Evolutionary conservation across 2,329 filamentous ascomycete species (phyloP).

Genomic region (Fusarium robinianum): DNA sequence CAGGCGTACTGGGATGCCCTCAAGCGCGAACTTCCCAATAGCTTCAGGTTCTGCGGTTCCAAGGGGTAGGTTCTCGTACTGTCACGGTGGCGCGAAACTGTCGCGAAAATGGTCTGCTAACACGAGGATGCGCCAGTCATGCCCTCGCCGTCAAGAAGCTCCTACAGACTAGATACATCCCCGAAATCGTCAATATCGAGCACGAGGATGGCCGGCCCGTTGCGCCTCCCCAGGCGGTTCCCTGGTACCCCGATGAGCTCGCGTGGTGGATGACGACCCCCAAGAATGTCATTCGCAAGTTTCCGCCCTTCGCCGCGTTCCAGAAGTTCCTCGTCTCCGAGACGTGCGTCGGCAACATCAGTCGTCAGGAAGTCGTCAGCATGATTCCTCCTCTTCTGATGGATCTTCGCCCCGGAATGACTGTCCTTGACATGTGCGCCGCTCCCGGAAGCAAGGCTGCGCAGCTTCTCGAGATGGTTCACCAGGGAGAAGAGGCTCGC

Average conservation of each 20-base stretch:
- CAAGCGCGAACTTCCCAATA: constrained; percentile 87
- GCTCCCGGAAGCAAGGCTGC: constrained; percentile 97
- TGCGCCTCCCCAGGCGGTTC: constrained; percentile 77
- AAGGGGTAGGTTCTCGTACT: constrained; percentile 68
- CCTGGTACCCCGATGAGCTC: constrained; percentile 93
- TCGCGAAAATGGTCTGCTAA: constrained; percentile 21
- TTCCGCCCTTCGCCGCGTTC: constrained; percentile 91
- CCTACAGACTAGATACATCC: constrained; percentile 86
- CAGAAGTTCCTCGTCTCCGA: constrained; percentile 98
- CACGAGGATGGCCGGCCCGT: constrained; percentile 81
- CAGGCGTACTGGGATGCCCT: constrained; percentile 83
- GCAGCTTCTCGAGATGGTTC: constrained; percentile 92
- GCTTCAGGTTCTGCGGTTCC: constrained; percentile 95
- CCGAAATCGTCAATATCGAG: constrained; percentile 83
- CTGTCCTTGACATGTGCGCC: constrained; percentile 92
- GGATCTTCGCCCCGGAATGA: constrained; percentile 89
- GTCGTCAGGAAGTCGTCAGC: constrained; percentile 94
- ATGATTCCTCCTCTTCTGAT: constrained; percentile 98
- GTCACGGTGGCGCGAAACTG: constrained; percentile 5
- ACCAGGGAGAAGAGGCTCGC: constrained; percentile 86
- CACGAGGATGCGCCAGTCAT: constrained; percentile 59
- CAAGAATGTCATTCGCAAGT: constrained; percentile 93
- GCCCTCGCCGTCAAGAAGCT: constrained; percentile 90
- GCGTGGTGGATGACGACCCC: constrained; percentile 98
- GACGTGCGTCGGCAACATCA: constrained; percentile 96